A percentile compares a stretch with the other conserved stretches of the same genome.
Evolutionary conservation across 2,329 filamentous ascomycete genomes (phyloP).

Genomic region (Colletotrichum tropicicola): DNA sequence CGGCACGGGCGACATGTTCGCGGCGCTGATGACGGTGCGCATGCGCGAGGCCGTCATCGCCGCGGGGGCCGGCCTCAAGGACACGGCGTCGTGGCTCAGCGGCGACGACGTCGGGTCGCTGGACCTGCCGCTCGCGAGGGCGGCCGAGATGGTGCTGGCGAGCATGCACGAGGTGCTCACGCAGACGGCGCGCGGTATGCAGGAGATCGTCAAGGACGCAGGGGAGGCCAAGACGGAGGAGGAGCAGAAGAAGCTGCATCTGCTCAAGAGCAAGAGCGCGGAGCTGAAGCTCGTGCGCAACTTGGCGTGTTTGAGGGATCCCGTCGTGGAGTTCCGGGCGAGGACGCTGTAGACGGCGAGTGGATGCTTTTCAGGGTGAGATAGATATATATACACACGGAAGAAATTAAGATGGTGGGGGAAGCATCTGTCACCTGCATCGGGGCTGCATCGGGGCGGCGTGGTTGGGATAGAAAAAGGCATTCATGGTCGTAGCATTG

Average conservation of each 20-base stretch:
- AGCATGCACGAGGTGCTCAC: constrained; percentile 90
- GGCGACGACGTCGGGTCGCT: constrained; percentile 73
- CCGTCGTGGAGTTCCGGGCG: constrained; percentile 71
- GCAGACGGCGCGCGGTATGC: constrained; percentile 73
- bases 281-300: constrained; percentile 88
- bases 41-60: constrained; percentile 81
- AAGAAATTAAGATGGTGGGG: background rate
- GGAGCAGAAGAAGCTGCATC: constrained; percentile 66
- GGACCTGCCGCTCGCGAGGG: constrained; percentile 83
- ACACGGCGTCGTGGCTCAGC: constrained; percentile 76
- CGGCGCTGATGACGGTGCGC: constrained; percentile 86
- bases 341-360: constrained; percentile 50
- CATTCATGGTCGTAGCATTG: constrained; percentile 14
- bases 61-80: constrained; percentile 51
- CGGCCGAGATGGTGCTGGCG: constrained; percentile 86
- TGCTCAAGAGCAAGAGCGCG: constrained; percentile 82
- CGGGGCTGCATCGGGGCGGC: too few species aligned
- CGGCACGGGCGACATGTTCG: constrained; percentile 98
- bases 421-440: constrained; percentile 3
- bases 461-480: constrained; percentile 18
- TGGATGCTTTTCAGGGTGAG: background rate
- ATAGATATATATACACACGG: background rate
- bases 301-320: constrained; percentile 71
- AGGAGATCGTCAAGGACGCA: constrained; percentile 55
- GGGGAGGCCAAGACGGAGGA: constrained; percentile 53